Conservation (phyloP, 345 rosid genomes). For the Pistacia integerrima region DNA sequence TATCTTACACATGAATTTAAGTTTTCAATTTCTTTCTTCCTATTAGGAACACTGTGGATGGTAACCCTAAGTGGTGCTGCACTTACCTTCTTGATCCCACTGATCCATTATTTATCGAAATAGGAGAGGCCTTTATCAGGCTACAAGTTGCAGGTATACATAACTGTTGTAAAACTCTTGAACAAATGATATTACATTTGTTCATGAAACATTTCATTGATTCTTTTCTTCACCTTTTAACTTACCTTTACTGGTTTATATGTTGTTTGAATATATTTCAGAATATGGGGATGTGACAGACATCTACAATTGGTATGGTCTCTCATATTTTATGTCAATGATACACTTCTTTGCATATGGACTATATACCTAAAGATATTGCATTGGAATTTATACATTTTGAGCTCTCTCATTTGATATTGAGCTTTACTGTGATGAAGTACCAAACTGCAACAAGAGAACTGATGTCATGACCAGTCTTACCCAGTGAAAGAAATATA, state of each 20-base stretch:
- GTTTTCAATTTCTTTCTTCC: conserved; percentile 19
- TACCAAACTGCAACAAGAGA: neutral
- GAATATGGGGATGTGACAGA: conserved; percentile 97
- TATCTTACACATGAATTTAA: neutral
- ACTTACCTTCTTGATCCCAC: conserved; percentile 91
- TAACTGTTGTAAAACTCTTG: neutral
- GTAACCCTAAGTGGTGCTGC: conserved; percentile 89
- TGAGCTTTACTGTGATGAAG: neutral
- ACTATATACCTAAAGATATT: neutral
- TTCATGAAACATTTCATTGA: neutral
- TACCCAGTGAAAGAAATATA: neutral
- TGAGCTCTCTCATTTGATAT: neutral
- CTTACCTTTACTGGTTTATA: neutral
- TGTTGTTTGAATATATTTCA: conserved; percentile 38
- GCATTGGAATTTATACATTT: neutral
- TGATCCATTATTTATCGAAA: conserved; percentile 81
- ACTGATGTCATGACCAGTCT: neutral
- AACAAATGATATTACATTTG: neutral
- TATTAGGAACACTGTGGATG: conserved; percentile 89
- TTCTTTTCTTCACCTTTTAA: conserved; percentile 10
- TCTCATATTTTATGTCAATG: conserved; percentile 10
- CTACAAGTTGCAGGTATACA: conserved; percentile 68
- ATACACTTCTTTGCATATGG: neutral
- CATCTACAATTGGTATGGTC: conserved; percentile 86
- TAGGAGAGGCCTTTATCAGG: conserved; percentile 83